Percentiles rank a stretch among this genome's conserved stretches.
These are phyloP conservation scores for Monosporascus ibericus DNA, from an alignment of 2,329 filamentous ascomycete species.

Conservation along the genomic window DNA sequence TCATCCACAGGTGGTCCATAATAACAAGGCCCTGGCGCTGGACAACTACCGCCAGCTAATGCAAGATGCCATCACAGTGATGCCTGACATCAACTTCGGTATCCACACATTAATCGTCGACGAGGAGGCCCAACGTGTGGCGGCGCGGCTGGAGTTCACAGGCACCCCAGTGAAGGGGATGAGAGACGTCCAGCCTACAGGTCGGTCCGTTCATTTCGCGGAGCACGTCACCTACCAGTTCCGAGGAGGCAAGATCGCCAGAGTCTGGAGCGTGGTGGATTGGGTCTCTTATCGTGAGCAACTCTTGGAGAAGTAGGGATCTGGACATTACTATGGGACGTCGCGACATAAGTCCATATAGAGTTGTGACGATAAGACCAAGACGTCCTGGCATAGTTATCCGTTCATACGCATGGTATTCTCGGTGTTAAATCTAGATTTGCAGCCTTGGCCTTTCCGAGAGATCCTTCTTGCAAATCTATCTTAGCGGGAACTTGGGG, in stretches of 20 bases:
- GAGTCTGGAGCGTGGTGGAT: constrained; percentile 29
- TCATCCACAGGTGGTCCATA: constrained; percentile 23
- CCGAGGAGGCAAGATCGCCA: constrained; percentile 24
- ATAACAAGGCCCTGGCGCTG: constrained; percentile 16
- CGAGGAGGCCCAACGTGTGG: constrained; percentile 24
- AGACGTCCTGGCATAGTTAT: too few relatives aligned
- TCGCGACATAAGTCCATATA: too few relatives aligned
- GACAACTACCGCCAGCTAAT: constrained; percentile 24
- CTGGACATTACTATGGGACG: too few relatives aligned
- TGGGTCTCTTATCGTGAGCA: constrained; percentile 18
- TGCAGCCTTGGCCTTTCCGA: too few relatives aligned
- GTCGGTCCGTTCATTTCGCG: constrained; percentile 21
- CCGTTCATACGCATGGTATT: too few relatives aligned
- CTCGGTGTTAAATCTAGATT: too few relatives aligned
- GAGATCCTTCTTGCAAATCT: too few relatives aligned
- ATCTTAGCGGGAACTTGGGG: too few relatives aligned
- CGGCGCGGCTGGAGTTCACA: constrained; percentile 23
- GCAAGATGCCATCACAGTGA: constrained; percentile 19
- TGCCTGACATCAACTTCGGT: constrained; percentile 21
- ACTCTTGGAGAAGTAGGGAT: not conserved
- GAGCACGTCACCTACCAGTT: constrained; percentile 31
- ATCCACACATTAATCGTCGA: constrained; percentile 25
- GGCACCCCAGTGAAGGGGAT: constrained; percentile 23
- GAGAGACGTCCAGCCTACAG: constrained; percentile 22
- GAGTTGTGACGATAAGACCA: too few relatives aligned